Base-by-base conservation (phyloP, 345 rosid genomes). In the Excoecaria agallocha region DNA sequence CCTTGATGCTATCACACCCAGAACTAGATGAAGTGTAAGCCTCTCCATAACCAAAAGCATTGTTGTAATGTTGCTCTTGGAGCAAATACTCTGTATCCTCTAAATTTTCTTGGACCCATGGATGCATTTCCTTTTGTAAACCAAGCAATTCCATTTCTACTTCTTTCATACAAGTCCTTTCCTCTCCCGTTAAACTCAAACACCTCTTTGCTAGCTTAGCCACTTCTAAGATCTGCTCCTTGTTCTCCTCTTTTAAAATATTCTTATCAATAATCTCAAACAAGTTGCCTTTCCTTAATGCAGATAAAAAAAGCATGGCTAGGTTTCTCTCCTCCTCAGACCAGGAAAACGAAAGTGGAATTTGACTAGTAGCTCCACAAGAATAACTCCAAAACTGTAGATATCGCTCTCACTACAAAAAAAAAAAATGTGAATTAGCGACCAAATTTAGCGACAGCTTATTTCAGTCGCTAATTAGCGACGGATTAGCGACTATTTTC, bases 381-480 rank as follows among this genome's bases (percentile, higher is more conserved):
- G 80, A 6, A 85, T 78, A 12, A 85, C 83, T 3, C 89, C 86
- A 15, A 87, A 87, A 68, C 85, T 84, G 12, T 85, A 87, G 3
- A 85, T 86, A 72, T 87, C n/a, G 9, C 89, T 87, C 67, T 87
- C n/a, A n/a, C n/a, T n/a, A n/a, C n/a, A n/a, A n/a, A n/a, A n/a
- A n/a, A n/a, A n/a, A n/a, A n/a, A n/a, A n/a, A n/a, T n/a, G n/a
- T n/a, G n/a, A n/a, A n/a, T n/a, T n/a, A n/a, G n/a, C n/a, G n/a
- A n/a, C n/a, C n/a, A n/a, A n/a, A n/a, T n/a, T n/a, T n/a, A n/a
- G n/a, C n/a, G n/a, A n/a, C n/a, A n/a, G n/a, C n/a, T n/a, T n/a
- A n/a, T n/a, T n/a, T n/a, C n/a, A n/a, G n/a, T n/a, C n/a, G n/a
- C n/a, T n/a, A n/a, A n/a, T n/a, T n/a, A n/a, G n/a, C n/a, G n/a